Base-by-base conservation (phyloP, 306 rosid species). In the Quercus robur region DNA sequence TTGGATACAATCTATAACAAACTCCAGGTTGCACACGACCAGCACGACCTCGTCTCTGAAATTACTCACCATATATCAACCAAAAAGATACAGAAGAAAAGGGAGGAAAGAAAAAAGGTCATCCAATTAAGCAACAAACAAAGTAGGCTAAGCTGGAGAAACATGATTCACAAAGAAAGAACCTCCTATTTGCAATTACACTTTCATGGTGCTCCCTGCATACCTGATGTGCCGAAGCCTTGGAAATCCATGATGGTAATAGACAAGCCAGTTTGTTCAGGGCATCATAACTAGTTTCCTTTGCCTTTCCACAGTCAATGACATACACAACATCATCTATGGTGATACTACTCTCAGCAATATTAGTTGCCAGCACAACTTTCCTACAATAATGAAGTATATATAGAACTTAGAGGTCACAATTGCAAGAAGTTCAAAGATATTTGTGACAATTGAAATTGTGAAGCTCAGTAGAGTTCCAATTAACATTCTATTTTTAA, bases 201-300 rank as follows among this genome's bases (percentile, higher is more conserved):
- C 75, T 61, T 54, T 70, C 23, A 54, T 49, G 78, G 67, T 68
- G 70, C 71, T 78, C 84, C 63, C 35, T 67, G 77, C 79, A 75
- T 87, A 93, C 99, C 97, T 94, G 99, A 83, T 89, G 97, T 46
- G 97, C 97, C 67, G 99, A 94, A 84, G 99, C 99, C 87, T 93
- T 93, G 56, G 99, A 94, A 80, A 93, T 93, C 99, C 99, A 94
- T 2, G 97, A 93, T 31, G 99, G 97, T 77, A 94, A 86, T 71
- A 94, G 84, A 88, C 97, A 91, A 78, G 97, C 97, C 75, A 94
- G 94, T 89, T 93, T 94, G 85, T 94, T 94, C 54, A 94, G 80
- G 81, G 99, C 97, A 80, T 94, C 99, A 85, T 94, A 94, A 83
- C 99, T 94, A 67, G 99, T 94, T 85, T 94, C 99, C 85, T 94